Base-by-base conservation (phyloP, 331 rosid species). In the Prunus yedoensis region DNA sequence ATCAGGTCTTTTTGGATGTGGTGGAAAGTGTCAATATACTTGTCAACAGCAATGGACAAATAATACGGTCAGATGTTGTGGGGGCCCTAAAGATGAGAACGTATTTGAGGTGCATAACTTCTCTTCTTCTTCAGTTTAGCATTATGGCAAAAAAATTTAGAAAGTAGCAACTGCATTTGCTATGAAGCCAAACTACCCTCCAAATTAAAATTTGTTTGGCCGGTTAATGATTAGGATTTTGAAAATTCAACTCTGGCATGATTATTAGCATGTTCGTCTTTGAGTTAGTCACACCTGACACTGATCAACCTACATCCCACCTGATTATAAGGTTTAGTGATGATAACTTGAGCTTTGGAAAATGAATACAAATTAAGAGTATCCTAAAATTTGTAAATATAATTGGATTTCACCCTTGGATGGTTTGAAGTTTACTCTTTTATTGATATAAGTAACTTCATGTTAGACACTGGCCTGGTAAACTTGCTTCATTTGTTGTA, bases 11-110 rank as follows among this genome's bases (percentile, higher is more conserved):
- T 68, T 53, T 81, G 73, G 85, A 81, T 81, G 85, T 77, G 71
- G 85, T 81, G 66, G 85, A 77, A 70, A 81, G 85, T 61, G 79
- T 81, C 54, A 81, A 81, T 38, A 81, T 81, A 63, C 85, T 81
- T 41, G 82, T 81, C 71, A 81, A 77, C 62, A 81, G 81, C 79
- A 81, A 77, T 3, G 82, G 85, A 11, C 85, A 81, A 68, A 81
- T 77, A 47, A 77, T 81, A 77, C 85, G 85, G 16, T 81, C 85
- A 18, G 85, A 81, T 73, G 78, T 81, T 61, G 85, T 77, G 25
- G 85, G 85, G 52, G 85, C 82, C 20, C 61, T 81, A 20, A 83
- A 75, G 86, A 76, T 83, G 80, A 74, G 83, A 50, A 74, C 86
- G 3, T 64, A 68, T 69, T 79, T 83, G 70, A 83, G 83, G 86